Evolutionary conservation across 768 basidiomycete species (phyloP), one percentile per base, ranked within the genome.

Genomic region (Kwoniella europaea): DNA sequence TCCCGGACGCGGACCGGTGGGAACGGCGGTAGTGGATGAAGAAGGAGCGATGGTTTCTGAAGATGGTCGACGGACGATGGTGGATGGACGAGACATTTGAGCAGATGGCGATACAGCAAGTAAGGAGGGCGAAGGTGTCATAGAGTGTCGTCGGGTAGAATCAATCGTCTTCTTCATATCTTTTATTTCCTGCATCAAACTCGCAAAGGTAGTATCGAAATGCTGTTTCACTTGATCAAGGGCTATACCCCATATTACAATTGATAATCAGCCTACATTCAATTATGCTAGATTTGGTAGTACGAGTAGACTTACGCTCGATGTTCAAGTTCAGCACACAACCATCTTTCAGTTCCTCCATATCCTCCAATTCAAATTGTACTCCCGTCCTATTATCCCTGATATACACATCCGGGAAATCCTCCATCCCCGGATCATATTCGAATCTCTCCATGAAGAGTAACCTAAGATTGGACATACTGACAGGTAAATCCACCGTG

Each of bases 211-310:
- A 2, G 89, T 79, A 79, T 99, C 96, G 75, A 99, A 95, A 81
- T 99, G 96, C 79, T 98, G 94, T 82, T 96, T 98, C 83, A 99
- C 96, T 82, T 98, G 96, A 84, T 99, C 95, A 65, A 98, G 90
- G 24, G 94, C 96, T 99, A 76, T 54, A 4, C 53, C 10, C 29
- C 24, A 24, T 4, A 18, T 46, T 55, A 57, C 12, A 10, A 12
- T n/a, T 13, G 53, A 3, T 27, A 27, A 27, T 56, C 65, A 15
- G 12, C 50, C 42, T 10, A 42, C 3, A 3, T 16, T 35, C 22
- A 35, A 35, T 35, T 6, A 35, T 9, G 7, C 7, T 35, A 35
- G 6, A 35, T 35, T 6, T 35, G 6, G 6, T 9, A 35, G 35
- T 35, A 9, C 27, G 62, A 24, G n/a, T 27, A 4, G 12, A 89